Evolutionary conservation across 306 rosid species (phyloP).

Genomic region (Coriaria nepalensis): DNA sequence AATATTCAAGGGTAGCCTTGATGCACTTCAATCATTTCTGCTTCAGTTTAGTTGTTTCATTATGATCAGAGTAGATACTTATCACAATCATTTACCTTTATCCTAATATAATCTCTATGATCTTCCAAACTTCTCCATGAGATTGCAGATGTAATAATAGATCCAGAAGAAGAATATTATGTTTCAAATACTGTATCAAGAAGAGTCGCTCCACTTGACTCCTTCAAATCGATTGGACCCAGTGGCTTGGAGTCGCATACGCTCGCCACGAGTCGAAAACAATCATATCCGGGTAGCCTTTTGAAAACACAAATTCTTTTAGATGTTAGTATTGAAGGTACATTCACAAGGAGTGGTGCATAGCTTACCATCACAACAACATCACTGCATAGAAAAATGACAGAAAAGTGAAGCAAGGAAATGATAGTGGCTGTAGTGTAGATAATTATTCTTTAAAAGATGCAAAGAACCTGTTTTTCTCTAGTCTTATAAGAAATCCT

Average conservation of each 20-base stretch:
- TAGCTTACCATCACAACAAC: slow-evolving; percentile 70
- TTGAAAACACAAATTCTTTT: slow-evolving; percentile 11
- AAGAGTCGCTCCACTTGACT: slow-evolving; percentile 78
- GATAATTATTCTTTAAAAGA: not conserved
- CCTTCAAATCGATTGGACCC: slow-evolving; percentile 55
- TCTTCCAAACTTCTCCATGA: slow-evolving; percentile 25
- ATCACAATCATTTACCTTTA: slow-evolving; percentile 36
- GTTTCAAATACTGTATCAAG: slow-evolving; percentile 40
- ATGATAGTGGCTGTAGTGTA: too few relatives aligned
- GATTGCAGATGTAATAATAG: slow-evolving; percentile 57
- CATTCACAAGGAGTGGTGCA: slow-evolving; percentile 88
- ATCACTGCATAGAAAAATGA: slow-evolving; percentile 41
- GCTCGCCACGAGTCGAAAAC: slow-evolving; percentile 61
- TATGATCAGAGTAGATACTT: not conserved
- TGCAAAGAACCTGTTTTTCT: slow-evolving; percentile 59
- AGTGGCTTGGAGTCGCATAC: slow-evolving; percentile 93
- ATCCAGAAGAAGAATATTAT: slow-evolving; percentile 16
- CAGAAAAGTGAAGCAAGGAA: slow-evolving; percentile 3
- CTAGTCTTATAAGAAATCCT: slow-evolving; percentile 74
- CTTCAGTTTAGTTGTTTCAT: too few relatives aligned
- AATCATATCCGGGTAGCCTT: slow-evolving; percentile 80
- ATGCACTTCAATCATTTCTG: too few relatives aligned
- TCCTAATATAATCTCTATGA: slow-evolving; percentile 25
- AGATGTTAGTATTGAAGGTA: slow-evolving; percentile 10
- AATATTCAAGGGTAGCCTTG: too few relatives aligned